Evolutionary conservation across 2,329 filamentous ascomycete species (phyloP), one percentile per base, ranked within the genome.

Genomic region (Botrytis fabae): DNA sequence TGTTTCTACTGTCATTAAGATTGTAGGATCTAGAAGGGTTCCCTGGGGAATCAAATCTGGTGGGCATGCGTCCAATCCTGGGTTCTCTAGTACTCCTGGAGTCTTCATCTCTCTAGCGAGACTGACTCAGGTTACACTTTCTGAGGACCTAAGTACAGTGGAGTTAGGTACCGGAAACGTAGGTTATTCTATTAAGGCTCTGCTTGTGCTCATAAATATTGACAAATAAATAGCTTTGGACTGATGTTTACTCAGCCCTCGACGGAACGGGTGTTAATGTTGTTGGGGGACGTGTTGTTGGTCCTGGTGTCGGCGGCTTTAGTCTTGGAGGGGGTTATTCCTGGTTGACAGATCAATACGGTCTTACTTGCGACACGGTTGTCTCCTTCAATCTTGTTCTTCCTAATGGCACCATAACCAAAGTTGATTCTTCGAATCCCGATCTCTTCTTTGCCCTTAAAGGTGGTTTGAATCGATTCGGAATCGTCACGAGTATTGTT

Each of bases 21-120:
- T 79, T 8, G 73, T 81, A 48, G 77, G 70, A 1, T 74, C 76
- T 0, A 65, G 74, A 20, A 78, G 77, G 80, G 1, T 83, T 83
- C 74, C 51, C n/a, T 57, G 51, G 51, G 80, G 82, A 10, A 79
- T 82, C 68, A 83, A 83, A 75, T 82, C 81, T 70, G 83, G 82
- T 18, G 82, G 84, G 1, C 83, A 85, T 75, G 71, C 73, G 51
- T 75, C 75, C 16, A 76, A 76, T 63, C 71, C 73, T n/a, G 73
- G 74, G 8, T 76, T 73, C 38, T 76, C 76, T 16, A 77, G 75
- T 60, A 76, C 74, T 16, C 84, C 64, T 40, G 76, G 76, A 20
- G 71, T 77, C 18, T 70, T 73, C 16, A 77, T 77, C 28, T 75
- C 73, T 12, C 51, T 76, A 35, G 70, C 61, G 6, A 74, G 51